Percentiles rank a stretch among this genome's conserved stretches.
Conservation (phyloP, 1,139 yeast genomes). For the Eremothecium sinecaudum region DNA sequence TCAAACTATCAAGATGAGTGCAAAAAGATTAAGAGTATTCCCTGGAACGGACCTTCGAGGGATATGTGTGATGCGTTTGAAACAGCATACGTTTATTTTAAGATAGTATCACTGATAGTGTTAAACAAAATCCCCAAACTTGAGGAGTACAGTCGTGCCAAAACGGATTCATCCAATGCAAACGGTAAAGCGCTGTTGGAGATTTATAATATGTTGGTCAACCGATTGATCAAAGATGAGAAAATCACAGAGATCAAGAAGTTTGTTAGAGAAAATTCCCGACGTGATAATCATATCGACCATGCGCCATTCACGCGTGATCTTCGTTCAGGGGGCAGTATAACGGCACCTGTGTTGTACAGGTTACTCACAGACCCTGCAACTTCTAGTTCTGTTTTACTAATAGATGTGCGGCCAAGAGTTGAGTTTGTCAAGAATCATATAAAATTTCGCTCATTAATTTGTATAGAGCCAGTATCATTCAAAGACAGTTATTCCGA, state of each 20-base stretch:
- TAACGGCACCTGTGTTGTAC: slow-evolving; percentile 14
- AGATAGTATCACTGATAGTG: slow-evolving; percentile 26
- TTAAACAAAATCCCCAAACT: slow-evolving; percentile 20
- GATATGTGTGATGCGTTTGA: slow-evolving; percentile 21
- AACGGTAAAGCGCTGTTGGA: slow-evolving; percentile 23
- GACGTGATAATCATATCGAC: neutral
- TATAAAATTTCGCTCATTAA: slow-evolving; percentile 44
- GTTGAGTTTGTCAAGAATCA: slow-evolving; percentile 52
- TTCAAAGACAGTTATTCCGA: slow-evolving; percentile 42
- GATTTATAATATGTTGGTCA: slow-evolving; percentile 26
- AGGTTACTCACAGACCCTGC: slow-evolving; percentile 13
- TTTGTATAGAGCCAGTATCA: slow-evolving; percentile 65
- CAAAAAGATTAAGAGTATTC: slow-evolving; percentile 16
- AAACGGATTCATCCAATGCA: slow-evolving; percentile 10
- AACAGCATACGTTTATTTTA: slow-evolving; percentile 30
- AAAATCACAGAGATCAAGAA: slow-evolving; percentile 21
- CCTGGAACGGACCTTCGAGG: slow-evolving; percentile 1
- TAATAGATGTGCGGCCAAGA: slow-evolving; percentile 60
- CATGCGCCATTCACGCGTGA: neutral
- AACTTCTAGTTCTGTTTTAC: slow-evolving; percentile 31
- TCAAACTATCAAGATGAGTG: slow-evolving; percentile 27
- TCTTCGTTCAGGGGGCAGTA: slow-evolving; percentile 14
- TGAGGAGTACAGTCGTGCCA: slow-evolving; percentile 18
- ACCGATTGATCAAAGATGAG: slow-evolving; percentile 23
- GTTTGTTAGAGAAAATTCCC: slow-evolving; percentile 18